Conservation (phyloP, 73 alveolate species). For the Paramecium primaurelia region DNA sequence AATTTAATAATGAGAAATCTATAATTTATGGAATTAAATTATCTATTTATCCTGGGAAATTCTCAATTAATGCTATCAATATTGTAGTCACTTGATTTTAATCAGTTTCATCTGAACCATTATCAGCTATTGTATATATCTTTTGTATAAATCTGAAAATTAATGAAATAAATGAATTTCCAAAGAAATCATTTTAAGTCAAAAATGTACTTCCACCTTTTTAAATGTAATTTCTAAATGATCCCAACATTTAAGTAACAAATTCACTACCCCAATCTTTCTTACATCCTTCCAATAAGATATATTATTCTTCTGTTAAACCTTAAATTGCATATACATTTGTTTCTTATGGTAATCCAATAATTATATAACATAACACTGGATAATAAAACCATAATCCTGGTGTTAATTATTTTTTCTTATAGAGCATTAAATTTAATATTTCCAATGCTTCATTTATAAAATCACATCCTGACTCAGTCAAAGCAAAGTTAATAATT, state of each 20-base stretch:
- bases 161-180: constrained; percentile 46
- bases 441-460: constrained; percentile 66
- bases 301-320: constrained; percentile 47
- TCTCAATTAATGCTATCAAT: constrained; percentile 67
- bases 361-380: constrained; percentile 54
- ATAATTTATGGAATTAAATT: constrained; percentile 59
- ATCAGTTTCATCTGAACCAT: constrained; percentile 63
- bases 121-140: constrained; percentile 41
- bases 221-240: constrained; percentile 71
- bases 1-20: constrained; percentile 48
- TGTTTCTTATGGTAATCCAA: constrained; percentile 61
- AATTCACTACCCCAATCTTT: constrained; percentile 77
- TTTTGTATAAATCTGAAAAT: constrained; percentile 42
- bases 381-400: constrained; percentile 73
- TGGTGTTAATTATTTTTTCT: constrained; percentile 46
- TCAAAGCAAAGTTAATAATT: constrained; percentile 66
- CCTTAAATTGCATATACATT: constrained; percentile 1
- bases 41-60: constrained; percentile 60
- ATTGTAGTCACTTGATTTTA: constrained; percentile 57
- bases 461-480: constrained; percentile 81
- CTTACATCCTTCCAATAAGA: constrained; percentile 23
- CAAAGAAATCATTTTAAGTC: constrained; percentile 54
- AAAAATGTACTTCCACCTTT: constrained; percentile 72
- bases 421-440: constrained; percentile 23
- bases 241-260: constrained; percentile 63